These are phyloP conservation scores for Talaromyces proteolyticus DNA, from an alignment of 495 filamentous ascomycete genomes.

Conservation along the genomic window DNA sequence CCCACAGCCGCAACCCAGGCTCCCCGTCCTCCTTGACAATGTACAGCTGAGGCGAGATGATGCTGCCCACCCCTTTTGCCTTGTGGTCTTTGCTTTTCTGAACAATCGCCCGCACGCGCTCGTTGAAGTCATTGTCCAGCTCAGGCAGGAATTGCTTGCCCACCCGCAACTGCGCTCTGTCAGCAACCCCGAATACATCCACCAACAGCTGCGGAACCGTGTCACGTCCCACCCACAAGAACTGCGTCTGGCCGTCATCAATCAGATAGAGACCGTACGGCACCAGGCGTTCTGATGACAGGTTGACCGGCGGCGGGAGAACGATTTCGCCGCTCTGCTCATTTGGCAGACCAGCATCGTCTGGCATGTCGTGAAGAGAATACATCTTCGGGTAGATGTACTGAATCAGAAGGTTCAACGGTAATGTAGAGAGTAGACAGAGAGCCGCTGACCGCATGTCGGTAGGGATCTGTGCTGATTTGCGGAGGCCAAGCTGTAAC, in stretches of 20 bases:
- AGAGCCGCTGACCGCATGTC: slow-evolving; percentile 93
- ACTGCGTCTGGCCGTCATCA: slow-evolving; percentile 95
- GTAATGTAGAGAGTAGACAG: slow-evolving; percentile 86
- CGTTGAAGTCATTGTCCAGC: slow-evolving; percentile 93
- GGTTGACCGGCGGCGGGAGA: slow-evolving; percentile 77
- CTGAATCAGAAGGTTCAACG: slow-evolving; percentile 86
- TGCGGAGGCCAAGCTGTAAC: slow-evolving; percentile 76
- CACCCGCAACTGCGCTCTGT: slow-evolving; percentile 76
- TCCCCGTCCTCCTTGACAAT: slow-evolving; percentile 94
- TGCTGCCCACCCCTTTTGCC: slow-evolving; percentile 80
- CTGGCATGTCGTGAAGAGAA: slow-evolving; percentile 97
- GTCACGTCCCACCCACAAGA: slow-evolving; percentile 93
- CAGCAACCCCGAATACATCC: slow-evolving; percentile 84
- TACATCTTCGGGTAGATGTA: slow-evolving; percentile 95
- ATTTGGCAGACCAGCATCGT: slow-evolving; percentile 80
- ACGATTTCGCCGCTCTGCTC: slow-evolving; percentile 79
- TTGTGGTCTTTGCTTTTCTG: slow-evolving; percentile 88
- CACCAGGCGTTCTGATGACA: slow-evolving; percentile 83
- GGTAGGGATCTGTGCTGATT: slow-evolving; percentile 92
- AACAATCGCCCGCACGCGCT: slow-evolving; percentile 80
- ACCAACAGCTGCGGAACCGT: slow-evolving; percentile 81
- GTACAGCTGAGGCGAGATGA: slow-evolving; percentile 86
- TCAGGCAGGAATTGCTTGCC: slow-evolving; percentile 84
- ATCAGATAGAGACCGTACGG: slow-evolving; percentile 95
- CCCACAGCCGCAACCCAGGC: slow-evolving; percentile 92